Percentiles rank a stretch among this genome's conserved stretches.
Evolutionary conservation across 2,329 filamentous ascomycete genomes (phyloP).

Genomic region (Cercospora sojina): DNA sequence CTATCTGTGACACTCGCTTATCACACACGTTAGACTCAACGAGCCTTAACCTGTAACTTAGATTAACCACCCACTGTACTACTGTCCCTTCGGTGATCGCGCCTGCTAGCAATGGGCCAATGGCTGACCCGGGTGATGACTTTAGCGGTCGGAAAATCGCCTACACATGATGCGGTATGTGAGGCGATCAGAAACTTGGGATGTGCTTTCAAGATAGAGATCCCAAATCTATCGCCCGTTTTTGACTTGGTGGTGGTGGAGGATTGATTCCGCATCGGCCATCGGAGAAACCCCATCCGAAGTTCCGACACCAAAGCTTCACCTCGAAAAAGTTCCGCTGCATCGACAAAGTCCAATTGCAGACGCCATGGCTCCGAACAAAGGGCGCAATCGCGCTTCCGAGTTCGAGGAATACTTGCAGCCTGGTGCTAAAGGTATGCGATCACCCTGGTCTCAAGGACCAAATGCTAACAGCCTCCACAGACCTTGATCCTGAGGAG

Average conservation of each 20-base stretch:
- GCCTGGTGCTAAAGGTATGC: conserved; percentile 33
- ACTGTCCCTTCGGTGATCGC: no score
- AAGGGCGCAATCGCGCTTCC: conserved; percentile 31
- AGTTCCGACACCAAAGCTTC: neutral
- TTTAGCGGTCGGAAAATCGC: neutral
- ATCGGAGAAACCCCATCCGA: neutral
- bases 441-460: conserved; percentile 1
- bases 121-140: no score
- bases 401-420: conserved; percentile 35
- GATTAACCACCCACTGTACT: no score
- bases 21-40: no score
- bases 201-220: no score
- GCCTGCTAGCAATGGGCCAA: no score
- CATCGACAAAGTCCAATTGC: neutral
- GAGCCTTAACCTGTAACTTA: no score
- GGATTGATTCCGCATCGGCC: no score
- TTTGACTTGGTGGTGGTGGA: no score
- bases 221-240: no score
- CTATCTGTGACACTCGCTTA: no score
- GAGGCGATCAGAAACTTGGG: neutral
- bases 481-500: conserved; percentile 80
- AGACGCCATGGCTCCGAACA: conserved; percentile 30
- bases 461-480: neutral
- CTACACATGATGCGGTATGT: neutral
- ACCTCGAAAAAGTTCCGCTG: neutral